phyloP scores from a whole-genome alignment of 106 monocot species.

The Chionographis japonica region DNA sequence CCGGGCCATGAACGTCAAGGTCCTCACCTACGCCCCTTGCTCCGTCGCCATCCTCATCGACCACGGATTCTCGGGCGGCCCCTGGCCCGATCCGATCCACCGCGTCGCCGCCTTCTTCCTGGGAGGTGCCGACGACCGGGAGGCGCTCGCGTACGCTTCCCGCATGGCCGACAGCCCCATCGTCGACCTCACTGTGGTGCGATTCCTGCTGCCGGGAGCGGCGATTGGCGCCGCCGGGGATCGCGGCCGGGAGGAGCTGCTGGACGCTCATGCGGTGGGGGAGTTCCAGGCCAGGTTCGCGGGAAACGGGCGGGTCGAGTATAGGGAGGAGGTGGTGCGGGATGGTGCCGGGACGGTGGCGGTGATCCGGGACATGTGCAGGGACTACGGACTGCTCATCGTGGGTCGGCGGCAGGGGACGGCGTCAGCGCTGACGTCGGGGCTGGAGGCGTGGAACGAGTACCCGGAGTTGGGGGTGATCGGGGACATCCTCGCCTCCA shows the following conservation, averaged over 20 bases:
- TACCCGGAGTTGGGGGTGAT: slow-evolving; percentile 25
- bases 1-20: slow-evolving; percentile 13
- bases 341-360: slow-evolving; percentile 2
- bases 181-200: slow-evolving; percentile 3
- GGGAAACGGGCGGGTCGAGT: slow-evolving; percentile 7
- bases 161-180: slow-evolving; percentile 11
- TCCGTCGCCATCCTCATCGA: slow-evolving; percentile 29
- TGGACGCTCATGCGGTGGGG: neutral
- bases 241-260: neutral
- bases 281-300: neutral
- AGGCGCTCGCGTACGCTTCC: slow-evolving; percentile 10
- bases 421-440: neutral
- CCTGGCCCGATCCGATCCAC: too few relatives aligned
- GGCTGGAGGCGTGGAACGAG: slow-evolving; percentile 10
- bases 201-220: neutral
- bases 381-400: slow-evolving; percentile 2
- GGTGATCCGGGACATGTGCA: neutral
- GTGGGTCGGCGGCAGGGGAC: neutral
- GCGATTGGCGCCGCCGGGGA: neutral
- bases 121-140: slow-evolving; percentile 31
- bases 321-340: slow-evolving; percentile 13
- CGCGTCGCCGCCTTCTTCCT: slow-evolving; percentile 7
- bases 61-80: neutral
- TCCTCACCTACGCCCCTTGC: slow-evolving; percentile 15
- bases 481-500: slow-evolving; percentile 24